These are phyloP conservation scores for Ceratocystis albifundus DNA, from an alignment of 2,329 filamentous ascomycete species.

Conservation along the genomic window DNA sequence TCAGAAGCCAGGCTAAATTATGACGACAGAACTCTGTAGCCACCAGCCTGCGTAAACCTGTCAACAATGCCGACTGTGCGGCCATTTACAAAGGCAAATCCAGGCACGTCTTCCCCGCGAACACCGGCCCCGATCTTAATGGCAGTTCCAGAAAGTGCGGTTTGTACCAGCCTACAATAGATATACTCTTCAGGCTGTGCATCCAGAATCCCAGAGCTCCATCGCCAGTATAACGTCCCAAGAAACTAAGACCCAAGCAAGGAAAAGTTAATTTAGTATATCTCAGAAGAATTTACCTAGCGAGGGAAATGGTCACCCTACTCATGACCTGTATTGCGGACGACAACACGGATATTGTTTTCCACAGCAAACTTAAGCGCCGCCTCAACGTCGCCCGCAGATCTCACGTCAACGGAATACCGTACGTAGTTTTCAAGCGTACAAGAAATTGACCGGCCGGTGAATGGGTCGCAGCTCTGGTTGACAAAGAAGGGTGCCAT, in stretches of 20 bases:
- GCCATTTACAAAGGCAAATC: constrained; percentile 36
- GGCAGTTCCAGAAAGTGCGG: constrained; percentile 35
- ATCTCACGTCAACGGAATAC: constrained; percentile 32
- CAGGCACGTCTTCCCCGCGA: constrained; percentile 42
- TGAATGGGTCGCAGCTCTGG: constrained; percentile 32
- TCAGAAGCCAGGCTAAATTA: constrained; percentile 49
- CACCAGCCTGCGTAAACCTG: constrained; percentile 50
- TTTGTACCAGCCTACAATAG: constrained; percentile 26
- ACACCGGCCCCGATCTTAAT: constrained; percentile 47
- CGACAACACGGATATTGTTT: constrained; percentile 31
- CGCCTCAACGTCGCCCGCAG: constrained; percentile 28
- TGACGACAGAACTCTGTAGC: constrained; percentile 43
- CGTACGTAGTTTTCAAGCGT: constrained; percentile 35
- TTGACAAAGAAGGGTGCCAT: constrained; percentile 34
- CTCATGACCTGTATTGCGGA: constrained; percentile 31
- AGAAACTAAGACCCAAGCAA: constrained; percentile 24
- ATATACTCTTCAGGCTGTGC: constrained; percentile 32
- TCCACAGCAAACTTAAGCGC: constrained; percentile 32
- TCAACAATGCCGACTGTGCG: constrained; percentile 44
- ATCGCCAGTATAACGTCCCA: constrained; percentile 32
- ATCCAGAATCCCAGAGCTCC: constrained; percentile 34
- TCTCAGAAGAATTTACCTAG: neutral
- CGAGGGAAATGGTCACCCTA: constrained; percentile 26
- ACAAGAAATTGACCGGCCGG: constrained; percentile 32
- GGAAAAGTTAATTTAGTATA: constrained; percentile 28